Evolutionary conservation across 192 early-diverging fungal species (phyloP), one percentile per base, ranked within the genome.

Genomic region (Coemansia sp.): DNA sequence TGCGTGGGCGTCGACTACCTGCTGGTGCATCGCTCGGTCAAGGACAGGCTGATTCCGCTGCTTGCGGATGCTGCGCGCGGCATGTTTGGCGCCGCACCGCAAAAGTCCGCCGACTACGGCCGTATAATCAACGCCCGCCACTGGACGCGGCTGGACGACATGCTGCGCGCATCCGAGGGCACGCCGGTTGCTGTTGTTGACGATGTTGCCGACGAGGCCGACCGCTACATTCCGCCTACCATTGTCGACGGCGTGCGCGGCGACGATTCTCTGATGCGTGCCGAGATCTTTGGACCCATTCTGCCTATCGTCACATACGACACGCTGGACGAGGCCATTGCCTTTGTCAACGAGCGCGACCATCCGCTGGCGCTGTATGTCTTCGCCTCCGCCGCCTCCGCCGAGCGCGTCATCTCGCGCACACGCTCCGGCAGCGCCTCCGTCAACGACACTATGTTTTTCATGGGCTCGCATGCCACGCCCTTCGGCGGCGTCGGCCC

Each of bases 211-310:
- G 87, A 92, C 60, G 75, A 84, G 26, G 61, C 69, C 13, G 88
- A 90, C 48, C 78, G 84, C 15, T 99, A 85, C 77, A 85, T 99
- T 49, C 87, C 88, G n/a, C 94, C 93, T 2, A 94, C 92, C 8
- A 68, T 97, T 18, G 69, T 99, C n/a, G 76, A 88, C 10, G 86
- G 91, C 21, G 93, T 97, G 18, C 72, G 66, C 4, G 70, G 85
- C 9, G 83, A 84, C 68, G 83, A 86, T 49, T 59, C 71, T 9
- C 74, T 92, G 63, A 94, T 97, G 95, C 56, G 83, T 19, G 89
- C 89, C 37, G 96, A 99, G 77, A 72, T 99, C 47, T 97, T 99
- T 86, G 97, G 94, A 19, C 97, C 97, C 5, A 74, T 97, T 41
- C 74, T 99, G 63, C 94, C 94, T 15, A 84, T 99, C 61, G 56